Evolutionary conservation across 768 basidiomycete genomes (phyloP).

Genomic region (Auricularia sp.): DNA sequence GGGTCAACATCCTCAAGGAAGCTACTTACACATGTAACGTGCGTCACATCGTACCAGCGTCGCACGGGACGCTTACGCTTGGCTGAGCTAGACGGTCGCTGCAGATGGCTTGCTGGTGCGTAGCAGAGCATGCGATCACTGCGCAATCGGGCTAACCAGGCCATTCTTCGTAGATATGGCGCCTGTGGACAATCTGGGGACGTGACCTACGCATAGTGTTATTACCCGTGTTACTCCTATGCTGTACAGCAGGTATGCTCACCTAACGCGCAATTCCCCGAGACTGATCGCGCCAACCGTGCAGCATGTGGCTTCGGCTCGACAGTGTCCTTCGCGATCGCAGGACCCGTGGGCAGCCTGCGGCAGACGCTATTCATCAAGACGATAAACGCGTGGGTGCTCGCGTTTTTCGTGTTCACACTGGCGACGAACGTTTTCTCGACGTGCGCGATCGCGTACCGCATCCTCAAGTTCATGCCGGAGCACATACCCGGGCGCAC

Average conservation of each 20-base stretch:
- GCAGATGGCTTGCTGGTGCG: neutral
- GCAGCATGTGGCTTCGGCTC: conserved; percentile 24
- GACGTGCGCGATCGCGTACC: conserved; percentile 27
- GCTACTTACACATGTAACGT: neutral
- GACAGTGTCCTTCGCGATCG: conserved; percentile 23
- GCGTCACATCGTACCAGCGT: neutral
- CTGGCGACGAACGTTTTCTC: conserved; percentile 30
- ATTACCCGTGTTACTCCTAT: conserved; percentile 21
- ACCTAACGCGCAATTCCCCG: no score
- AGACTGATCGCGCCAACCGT: neutral
- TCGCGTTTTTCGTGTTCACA: conserved; percentile 30
- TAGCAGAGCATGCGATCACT: neutral
- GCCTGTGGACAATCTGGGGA: conserved; percentile 14
- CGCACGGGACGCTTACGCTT: neutral
- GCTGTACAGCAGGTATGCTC: conserved; percentile 23
- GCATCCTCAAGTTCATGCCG: conserved; percentile 19
- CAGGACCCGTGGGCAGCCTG: conserved; percentile 13
- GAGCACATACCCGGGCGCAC: conserved; percentile 14
- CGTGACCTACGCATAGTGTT: conserved; percentile 16
- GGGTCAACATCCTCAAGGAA: neutral
- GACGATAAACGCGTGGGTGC: conserved; percentile 29
- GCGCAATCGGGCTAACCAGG: neutral
- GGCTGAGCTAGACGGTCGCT: neutral
- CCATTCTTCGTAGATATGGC: neutral
- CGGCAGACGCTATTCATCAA: conserved; percentile 24